phyloP scores from a whole-genome alignment of 2,329 filamentous ascomycete species.

The Trichoderma hamatum region DNA sequence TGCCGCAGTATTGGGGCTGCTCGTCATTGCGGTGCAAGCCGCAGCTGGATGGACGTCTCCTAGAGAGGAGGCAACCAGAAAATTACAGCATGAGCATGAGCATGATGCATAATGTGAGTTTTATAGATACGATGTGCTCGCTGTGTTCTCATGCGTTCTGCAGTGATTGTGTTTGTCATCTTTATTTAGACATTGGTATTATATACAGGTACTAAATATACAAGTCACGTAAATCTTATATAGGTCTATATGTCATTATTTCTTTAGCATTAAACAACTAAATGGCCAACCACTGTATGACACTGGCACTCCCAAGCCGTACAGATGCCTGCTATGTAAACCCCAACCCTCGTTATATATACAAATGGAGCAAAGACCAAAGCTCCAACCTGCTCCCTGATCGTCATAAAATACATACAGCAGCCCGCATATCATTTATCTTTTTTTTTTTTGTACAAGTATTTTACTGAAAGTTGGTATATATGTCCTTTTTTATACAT shows the following conservation, averaged over 20 bases:
- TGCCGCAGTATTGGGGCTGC: constrained; percentile 48
- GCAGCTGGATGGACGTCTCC: constrained; percentile 55
- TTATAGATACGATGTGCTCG: background rate
- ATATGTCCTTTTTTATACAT: background rate
- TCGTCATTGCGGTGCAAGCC: constrained; percentile 53
- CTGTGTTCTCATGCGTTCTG: background rate
- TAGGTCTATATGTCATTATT: background rate
- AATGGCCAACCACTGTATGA: background rate
- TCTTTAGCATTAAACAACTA: background rate
- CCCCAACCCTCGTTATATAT: background rate
- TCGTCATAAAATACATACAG: constrained; percentile 13
- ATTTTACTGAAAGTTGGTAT: background rate
- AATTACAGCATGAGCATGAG: constrained; percentile 35
- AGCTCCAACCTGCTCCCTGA: background rate
- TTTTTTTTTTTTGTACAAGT: constrained; percentile 5
- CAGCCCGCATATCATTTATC: background rate
- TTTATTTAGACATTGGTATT: background rate
- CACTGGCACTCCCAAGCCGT: background rate
- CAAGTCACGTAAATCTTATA: background rate
- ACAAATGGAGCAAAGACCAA: background rate
- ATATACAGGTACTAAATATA: background rate
- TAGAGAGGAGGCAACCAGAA: constrained; percentile 35
- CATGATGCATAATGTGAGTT: background rate
- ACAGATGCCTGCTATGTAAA: background rate
- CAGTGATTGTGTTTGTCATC: too few species aligned